Evolutionary conservation across 371 early-diverging fungal species (phyloP).

Genomic region (Haplosporangium sp.): DNA sequence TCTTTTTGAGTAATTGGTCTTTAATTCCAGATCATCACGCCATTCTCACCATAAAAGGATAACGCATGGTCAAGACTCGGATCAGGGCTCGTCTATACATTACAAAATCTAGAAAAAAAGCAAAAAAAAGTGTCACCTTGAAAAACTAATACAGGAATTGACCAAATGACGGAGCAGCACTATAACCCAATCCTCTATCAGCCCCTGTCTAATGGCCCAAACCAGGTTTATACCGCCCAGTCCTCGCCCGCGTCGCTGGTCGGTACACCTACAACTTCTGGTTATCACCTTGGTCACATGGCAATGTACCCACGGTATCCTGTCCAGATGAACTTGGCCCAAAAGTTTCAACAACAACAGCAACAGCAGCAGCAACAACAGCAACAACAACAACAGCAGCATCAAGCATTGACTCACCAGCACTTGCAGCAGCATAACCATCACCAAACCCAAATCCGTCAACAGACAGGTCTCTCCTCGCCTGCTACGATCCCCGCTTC

Average conservation of each 20-base stretch:
- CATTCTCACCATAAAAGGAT: slow-evolving; percentile 13
- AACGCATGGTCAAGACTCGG: slow-evolving; percentile 49
- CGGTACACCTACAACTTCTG: slow-evolving; percentile 59
- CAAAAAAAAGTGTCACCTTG: slow-evolving; percentile 31
- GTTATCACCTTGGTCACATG: slow-evolving; percentile 55
- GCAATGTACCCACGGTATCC: slow-evolving; percentile 65
- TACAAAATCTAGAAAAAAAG: slow-evolving; percentile 38
- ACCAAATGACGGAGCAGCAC: slow-evolving; percentile 52
- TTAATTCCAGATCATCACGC: slow-evolving; percentile 1
- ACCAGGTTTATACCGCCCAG: slow-evolving; percentile 57
- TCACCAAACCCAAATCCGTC: slow-evolving; percentile 49
- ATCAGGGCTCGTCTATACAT: slow-evolving; percentile 22
- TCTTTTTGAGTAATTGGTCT: not conserved
- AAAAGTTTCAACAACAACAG: slow-evolving; percentile 56
- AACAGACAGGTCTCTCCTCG: slow-evolving; percentile 49
- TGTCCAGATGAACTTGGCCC: slow-evolving; percentile 60
- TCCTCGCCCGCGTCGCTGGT: slow-evolving; percentile 55
- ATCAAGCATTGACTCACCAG: slow-evolving; percentile 50
- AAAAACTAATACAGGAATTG: not conserved
- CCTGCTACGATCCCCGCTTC: slow-evolving; percentile 54
- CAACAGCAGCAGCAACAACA: slow-evolving; percentile 54
- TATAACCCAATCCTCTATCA: slow-evolving; percentile 55
- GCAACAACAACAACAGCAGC: slow-evolving; percentile 47
- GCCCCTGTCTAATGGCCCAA: slow-evolving; percentile 49
- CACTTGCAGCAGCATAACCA: slow-evolving; percentile 47